These are phyloP conservation scores for Picea glauca DNA, from an alignment of 75 land plant species.

Conservation along the genomic window DNA sequence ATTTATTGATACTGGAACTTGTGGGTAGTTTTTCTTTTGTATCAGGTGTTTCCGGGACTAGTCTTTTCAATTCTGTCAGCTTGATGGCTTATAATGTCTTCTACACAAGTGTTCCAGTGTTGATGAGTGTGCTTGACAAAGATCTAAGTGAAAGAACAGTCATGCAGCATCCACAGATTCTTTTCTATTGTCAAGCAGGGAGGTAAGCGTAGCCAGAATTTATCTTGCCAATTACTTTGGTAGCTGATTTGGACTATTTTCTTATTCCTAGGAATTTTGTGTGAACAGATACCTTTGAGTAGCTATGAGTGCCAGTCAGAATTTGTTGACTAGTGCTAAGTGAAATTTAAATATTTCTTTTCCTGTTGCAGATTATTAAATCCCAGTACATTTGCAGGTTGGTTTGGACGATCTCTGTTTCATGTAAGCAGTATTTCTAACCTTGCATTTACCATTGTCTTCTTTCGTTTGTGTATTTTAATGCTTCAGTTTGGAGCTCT, in stretches of 20 bases:
- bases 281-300: not conserved
- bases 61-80: conserved; percentile 94
- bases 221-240: not conserved
- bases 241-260: not conserved
- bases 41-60: conserved; percentile 97
- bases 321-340: not conserved
- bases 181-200: conserved; percentile 94
- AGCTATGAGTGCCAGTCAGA: not conserved
- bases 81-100: conserved; percentile 99
- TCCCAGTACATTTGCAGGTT: conserved; percentile 99
- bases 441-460: not conserved
- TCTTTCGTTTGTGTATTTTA: not conserved
- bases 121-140: conserved; percentile 87
- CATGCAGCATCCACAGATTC: conserved; percentile 89
- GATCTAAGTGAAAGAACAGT: conserved; percentile 88
- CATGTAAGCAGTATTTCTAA: conserved; percentile 57
- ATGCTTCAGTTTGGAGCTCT: not conserved
- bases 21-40: conserved; percentile 82
- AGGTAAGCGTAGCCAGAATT: conserved; percentile 46
- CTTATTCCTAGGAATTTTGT: not conserved
- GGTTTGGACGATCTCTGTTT: conserved; percentile 95
- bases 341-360: not conserved
- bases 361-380: conserved; percentile 66
- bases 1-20: not conserved
- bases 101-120: conserved; percentile 93